Base-by-base conservation (phyloP, 805 yeast species). In the Gaillardinia entomophila region DNA sequence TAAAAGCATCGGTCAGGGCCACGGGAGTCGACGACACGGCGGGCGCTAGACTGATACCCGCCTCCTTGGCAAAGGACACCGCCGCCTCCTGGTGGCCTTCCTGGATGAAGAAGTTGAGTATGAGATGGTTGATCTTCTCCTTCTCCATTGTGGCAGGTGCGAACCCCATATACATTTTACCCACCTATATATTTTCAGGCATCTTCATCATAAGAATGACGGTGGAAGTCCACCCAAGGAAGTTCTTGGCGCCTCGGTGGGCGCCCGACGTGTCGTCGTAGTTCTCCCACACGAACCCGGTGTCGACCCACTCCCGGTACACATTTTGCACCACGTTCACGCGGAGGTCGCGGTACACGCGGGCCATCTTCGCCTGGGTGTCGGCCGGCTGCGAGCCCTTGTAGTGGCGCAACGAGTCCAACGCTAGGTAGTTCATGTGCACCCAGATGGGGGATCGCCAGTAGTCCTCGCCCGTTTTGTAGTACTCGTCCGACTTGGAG, bases 381-480 rank as follows among this genome's bases (percentile, higher is more conserved):
- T 6, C 22, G 8, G 22, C 22, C 14, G 26, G 26, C 14, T 11
- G 14, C 6, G 13, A 10, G 4, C 32, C 31, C 25, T 55, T 46
- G 49, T 89, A 90, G 52, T 76, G 60, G 20, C 64, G 55, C 40
- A 92, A 62, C 4, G 84, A 72, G 33, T 87, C 92, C 27, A 92
- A 63, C 4, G 80, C 66, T 55, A 92, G 62, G 50, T 87, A 90
- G 62, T 92, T 92, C 49, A 92, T 83, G 54, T 88, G 84, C 45
- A 88, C 67, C 97, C 97, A 92, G 17, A 92, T 70, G 13, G 94
- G 86, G 1, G 96, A 92, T 41, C 96, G 74, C 98, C 98, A 92
- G 62, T 92, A 92, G 57, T 90, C 80, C 51, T 92, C 98, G 6
- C 72, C 90, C 0, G 79, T 74, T 34, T 82, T 82, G 59, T 82